Conservation (phyloP, 306 rosid genomes). For the Ormosia emarginata region DNA sequence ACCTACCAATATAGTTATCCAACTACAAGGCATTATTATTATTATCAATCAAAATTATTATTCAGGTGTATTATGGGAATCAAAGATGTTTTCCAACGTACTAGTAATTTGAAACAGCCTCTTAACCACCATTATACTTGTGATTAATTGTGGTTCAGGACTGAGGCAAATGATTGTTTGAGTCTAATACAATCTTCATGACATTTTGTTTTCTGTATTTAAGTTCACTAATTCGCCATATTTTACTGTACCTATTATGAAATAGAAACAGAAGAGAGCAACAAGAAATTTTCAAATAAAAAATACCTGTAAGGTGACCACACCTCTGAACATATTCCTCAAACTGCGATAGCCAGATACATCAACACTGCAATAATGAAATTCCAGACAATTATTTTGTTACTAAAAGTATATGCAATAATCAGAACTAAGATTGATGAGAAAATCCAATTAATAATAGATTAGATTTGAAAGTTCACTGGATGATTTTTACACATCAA, state of each 20-base stretch:
- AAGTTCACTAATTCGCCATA: not conserved
- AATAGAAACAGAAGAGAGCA: conserved; percentile 4
- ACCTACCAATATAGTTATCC: not conserved
- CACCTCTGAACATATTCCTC: conserved; percentile 64
- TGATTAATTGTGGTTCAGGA: not conserved
- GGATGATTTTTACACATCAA: conserved; percentile 56
- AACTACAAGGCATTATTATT: not conserved
- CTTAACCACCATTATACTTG: not conserved
- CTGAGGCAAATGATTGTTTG: not conserved
- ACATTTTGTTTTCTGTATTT: not conserved
- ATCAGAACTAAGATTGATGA: not conserved
- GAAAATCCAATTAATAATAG: not conserved
- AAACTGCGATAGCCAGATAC: conserved; percentile 69
- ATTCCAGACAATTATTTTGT: conserved; percentile 12
- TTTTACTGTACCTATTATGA: not conserved
- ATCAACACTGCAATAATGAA: conserved; percentile 50
- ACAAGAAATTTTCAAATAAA: not conserved
- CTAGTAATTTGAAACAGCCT: not conserved
- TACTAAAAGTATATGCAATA: not conserved
- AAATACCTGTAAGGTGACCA: conserved; percentile 65
- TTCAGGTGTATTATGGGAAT: not conserved
- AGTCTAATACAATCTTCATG: not conserved
- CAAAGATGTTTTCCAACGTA: conserved; percentile 6
- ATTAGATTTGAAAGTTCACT: conserved; percentile 14
- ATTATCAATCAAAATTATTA: not conserved